Evolutionary conservation across 129 eudicot genomes (phyloP), one percentile per base, ranked within the genome.

Genomic region (Centella asiatica): DNA sequence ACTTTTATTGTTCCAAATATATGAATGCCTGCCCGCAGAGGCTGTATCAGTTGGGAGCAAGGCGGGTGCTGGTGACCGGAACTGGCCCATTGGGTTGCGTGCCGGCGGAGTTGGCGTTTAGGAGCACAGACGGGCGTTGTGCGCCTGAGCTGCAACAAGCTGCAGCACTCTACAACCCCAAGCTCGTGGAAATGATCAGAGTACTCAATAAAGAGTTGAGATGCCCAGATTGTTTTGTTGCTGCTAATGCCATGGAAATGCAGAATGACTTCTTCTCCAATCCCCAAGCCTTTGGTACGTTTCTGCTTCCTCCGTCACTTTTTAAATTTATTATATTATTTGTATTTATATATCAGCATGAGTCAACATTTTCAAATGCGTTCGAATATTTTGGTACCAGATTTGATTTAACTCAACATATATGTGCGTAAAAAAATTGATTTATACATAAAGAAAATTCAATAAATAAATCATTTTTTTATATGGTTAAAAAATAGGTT

Each of bases 71-170:
- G 58, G 96, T 88, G 70, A 84, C 93, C 0, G 95, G 95, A 58
- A 76, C 77, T 0, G 95, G 95, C 33, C 95, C 95, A 2, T 53
- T 87, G 15, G 95, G 95, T 12, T 87, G 95, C 59, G 93, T 81
- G 5, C 95, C 95, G 11, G 78, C 85, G 18, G 78, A 81, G 62
- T 49, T 81, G 50, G 95, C 95, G 23, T 25, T 73, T 0, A 74
- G 85, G 63, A 77, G 70, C 56, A 7, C 64, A 45, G 73, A 81
- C 24, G 96, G 96, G 7, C 66, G 77, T 23, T 88, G 96, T 70
- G 93, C 94, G 19, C 48, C 40, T 42, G 86, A 84, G 68, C 96
- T 84, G 17, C 83, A 78, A 69, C 78, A 62, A 14, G 96, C 96
- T 11, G 62, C 82, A 11, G 72, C 74, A 11, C 49, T 88, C 28